These are phyloP conservation scores for Metschnikowia baotianmanensis DNA, from an alignment of 805 yeast species.

Conservation along the genomic window DNA sequence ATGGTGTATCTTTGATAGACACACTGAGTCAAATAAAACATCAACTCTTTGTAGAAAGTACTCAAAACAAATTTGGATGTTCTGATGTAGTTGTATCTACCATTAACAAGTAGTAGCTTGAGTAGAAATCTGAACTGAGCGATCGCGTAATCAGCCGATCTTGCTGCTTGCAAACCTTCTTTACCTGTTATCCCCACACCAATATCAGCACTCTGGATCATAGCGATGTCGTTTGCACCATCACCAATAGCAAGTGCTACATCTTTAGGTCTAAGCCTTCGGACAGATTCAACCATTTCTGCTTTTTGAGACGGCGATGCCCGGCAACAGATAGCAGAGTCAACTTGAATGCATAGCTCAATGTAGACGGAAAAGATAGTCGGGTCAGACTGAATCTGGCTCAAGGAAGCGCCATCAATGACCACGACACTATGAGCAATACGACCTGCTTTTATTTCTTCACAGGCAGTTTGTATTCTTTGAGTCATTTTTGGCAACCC, in stretches of 20 bases:
- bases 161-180: constrained; percentile 95
- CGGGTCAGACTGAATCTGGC: constrained; percentile 68
- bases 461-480: constrained; percentile 69
- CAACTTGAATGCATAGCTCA: constrained; percentile 82
- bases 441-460: constrained; percentile 66
- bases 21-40: constrained; percentile 86
- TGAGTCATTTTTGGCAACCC: constrained; percentile 58
- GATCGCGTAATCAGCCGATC: constrained; percentile 91
- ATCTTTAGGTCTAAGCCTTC: constrained; percentile 60
- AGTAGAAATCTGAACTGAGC: constrained; percentile 88
- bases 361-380: constrained; percentile 72
- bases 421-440: constrained; percentile 95
- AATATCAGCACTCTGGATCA: constrained; percentile 98
- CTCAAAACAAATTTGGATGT: constrained; percentile 89
- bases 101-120: constrained; percentile 87
- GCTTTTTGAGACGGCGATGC: constrained; percentile 98
- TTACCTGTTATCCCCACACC: constrained; percentile 97
- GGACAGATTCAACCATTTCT: constrained; percentile 75
- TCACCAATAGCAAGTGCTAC: constrained; percentile 97
- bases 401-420: constrained; percentile 87
- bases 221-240: constrained; percentile 98
- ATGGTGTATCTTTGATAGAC: constrained; percentile 81
- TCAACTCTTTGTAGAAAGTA: constrained; percentile 90
- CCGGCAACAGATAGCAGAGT: constrained; percentile 91
- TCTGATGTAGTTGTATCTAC: constrained; percentile 90